Conservation (phyloP, 768 basidiomycete genomes). For the Naematelia aurantialba region DNA sequence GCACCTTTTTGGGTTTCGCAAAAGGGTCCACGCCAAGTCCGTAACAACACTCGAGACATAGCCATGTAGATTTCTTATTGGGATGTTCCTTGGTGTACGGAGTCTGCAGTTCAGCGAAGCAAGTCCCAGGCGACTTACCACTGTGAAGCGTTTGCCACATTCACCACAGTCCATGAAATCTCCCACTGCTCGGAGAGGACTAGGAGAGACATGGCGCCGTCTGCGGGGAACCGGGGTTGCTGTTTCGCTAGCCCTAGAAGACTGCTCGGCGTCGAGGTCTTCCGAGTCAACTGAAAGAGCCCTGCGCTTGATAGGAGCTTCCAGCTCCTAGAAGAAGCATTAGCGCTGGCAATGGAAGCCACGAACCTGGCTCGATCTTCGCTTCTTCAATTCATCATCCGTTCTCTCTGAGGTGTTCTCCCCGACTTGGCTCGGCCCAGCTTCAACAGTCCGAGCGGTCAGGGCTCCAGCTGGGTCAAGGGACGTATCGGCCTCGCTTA, state of each 20-base stretch:
- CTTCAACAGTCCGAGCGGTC: slow-evolving; percentile 35
- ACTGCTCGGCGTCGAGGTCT: slow-evolving; percentile 61
- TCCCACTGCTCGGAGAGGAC: slow-evolving; percentile 65
- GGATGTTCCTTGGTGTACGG: slow-evolving; percentile 70
- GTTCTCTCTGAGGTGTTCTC: slow-evolving; percentile 27
- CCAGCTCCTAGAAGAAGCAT: not conserved
- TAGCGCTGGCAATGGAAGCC: not conserved
- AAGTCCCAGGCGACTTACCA: slow-evolving; percentile 58
- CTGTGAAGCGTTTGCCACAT: slow-evolving; percentile 80
- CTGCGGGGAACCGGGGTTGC: slow-evolving; percentile 52
- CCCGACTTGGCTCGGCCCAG: slow-evolving; percentile 35
- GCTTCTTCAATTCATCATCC: slow-evolving; percentile 2
- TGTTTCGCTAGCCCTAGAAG: slow-evolving; percentile 13
- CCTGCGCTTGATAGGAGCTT: slow-evolving; percentile 18
- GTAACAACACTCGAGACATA: slow-evolving; percentile 82
- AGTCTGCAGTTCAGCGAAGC: slow-evolving; percentile 58
- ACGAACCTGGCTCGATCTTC: not conserved
- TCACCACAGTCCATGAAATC: slow-evolving; percentile 74
- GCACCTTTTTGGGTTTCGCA: slow-evolving; percentile 60
- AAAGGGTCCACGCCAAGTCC: slow-evolving; percentile 75
- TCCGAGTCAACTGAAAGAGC: slow-evolving; percentile 59
- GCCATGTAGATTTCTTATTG: slow-evolving; percentile 66
- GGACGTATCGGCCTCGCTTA: slow-evolving; percentile 8
- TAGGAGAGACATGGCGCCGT: slow-evolving; percentile 31
- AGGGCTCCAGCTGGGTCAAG: slow-evolving; percentile 41